These are phyloP conservation scores for Calonectria leucothoes DNA, from an alignment of 2,329 filamentous ascomycete species.

Conservation along the genomic window DNA sequence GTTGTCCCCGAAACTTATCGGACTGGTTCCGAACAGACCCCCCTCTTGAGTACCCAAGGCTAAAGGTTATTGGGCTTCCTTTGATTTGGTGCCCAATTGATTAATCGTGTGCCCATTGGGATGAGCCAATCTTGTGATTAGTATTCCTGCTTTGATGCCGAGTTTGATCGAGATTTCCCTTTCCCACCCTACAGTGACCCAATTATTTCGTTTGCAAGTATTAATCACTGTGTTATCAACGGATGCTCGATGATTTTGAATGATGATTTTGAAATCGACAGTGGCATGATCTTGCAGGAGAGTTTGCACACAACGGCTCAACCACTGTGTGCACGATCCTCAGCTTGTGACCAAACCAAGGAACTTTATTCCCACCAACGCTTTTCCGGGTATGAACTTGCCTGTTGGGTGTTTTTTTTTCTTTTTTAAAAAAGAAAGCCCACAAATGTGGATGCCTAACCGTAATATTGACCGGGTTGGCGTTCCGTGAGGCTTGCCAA, in stretches of 20 bases:
- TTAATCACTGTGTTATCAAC: not conserved
- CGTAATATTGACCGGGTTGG: not conserved
- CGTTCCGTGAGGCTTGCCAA: not conserved
- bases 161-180: not conserved
- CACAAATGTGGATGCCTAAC: not conserved
- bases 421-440: not conserved
- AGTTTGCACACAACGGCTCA: slow-evolving; percentile 5
- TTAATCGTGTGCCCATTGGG: not conserved
- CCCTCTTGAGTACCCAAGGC: not conserved
- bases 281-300: not conserved
- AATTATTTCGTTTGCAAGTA: not conserved
- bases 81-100: not conserved
- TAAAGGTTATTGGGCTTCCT: not conserved
- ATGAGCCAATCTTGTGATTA: not conserved
- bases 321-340: not conserved
- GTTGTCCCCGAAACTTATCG: slow-evolving; percentile 20
- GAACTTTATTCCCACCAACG: not conserved
- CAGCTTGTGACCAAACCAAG: not conserved
- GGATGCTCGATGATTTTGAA: not conserved
- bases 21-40: not conserved
- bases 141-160: not conserved
- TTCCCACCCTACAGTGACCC: not conserved
- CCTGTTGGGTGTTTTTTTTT: no score
- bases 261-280: not conserved
- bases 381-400: slow-evolving; percentile 1